Conservation (phyloP, 768 basidiomycete species). For the Cystofilobasidium capitatum region DNA sequence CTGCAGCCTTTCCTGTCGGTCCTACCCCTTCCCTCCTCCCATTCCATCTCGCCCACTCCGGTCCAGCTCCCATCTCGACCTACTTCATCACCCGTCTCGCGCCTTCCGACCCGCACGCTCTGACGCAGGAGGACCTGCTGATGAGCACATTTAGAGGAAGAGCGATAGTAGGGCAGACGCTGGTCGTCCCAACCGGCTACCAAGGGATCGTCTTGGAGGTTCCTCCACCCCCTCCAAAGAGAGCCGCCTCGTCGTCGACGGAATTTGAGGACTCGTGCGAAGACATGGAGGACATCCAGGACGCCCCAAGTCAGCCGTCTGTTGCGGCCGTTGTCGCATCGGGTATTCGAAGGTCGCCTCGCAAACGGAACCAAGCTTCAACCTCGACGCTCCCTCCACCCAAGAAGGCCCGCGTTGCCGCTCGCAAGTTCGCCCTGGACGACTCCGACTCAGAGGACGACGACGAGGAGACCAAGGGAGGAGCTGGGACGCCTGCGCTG, state of each 20-base stretch:
- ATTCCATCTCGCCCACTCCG: conserved; percentile 62
- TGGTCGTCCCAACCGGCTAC: conserved; percentile 11
- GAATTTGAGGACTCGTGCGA: background rate
- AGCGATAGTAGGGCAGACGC: conserved; percentile 20
- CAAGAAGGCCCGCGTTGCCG: background rate
- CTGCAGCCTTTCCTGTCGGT: background rate
- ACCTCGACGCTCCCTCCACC: background rate
- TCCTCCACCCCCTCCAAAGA: conserved; percentile 3
- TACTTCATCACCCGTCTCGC: conserved; percentile 53
- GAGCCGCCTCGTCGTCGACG: background rate
- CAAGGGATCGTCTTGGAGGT: conserved; percentile 8
- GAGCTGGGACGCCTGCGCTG: too few species aligned
- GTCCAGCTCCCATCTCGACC: conserved; percentile 61
- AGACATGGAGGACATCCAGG: background rate
- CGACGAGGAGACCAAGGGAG: background rate
- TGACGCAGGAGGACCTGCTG: background rate
- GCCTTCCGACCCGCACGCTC: background rate
- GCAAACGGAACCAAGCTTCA: background rate
- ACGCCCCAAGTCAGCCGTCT: background rate
- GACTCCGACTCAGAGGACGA: conserved; percentile 21
- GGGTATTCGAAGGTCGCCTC: background rate
- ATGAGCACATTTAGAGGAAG: conserved; percentile 18
- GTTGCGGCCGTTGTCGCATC: background rate
- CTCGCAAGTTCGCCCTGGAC: conserved; percentile 18
- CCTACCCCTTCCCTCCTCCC: conserved; percentile 54